Evolutionary conservation across 192 early-diverging fungal genomes (phyloP), one percentile per base, ranked within the genome.

Genomic region (Dissophora ornata): DNA sequence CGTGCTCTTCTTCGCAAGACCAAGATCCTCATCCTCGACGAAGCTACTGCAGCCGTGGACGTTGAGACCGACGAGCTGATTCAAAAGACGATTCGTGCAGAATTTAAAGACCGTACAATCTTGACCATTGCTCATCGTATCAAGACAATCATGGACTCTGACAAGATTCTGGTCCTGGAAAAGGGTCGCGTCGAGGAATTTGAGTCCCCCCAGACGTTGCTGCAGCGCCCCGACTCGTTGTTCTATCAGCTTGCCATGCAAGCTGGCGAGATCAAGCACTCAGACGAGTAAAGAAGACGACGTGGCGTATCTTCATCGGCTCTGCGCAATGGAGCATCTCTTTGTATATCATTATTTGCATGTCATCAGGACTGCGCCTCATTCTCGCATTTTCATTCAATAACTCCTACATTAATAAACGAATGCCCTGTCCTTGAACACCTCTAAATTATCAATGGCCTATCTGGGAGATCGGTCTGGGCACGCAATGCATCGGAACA

Each of bases 101-200:
- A 88, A 62, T 94, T 96, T 79, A 84, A 80, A 15, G 82, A 90
- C 36, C 86, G 87, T 15, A 97, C 97, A 0, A 81, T 97, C 44
- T 71, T 99, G 36, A 91, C 90, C 57, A 94, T 99, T 74, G 97
- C 97, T 1, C 97, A 98, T 67, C 89, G 95, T 21, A 60, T 96
- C 47, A 86, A 89, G 62, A 95, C 95, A 0, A 87, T 97, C 16
- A 91, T 92, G 57, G 92, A 91, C 62, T 96, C 94, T 51, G 94
- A 97, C 82, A 82, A 88, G 30, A 90, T 97, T 18, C 48, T 95
- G 15, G 93, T 95, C 9, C 21, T 82, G 59, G 92, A 94, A 67
- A 82, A 90, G 40, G 95, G 95, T 7, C 62, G 83, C 16, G 79
- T 80, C 6, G 70, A 55, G 36, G 79, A 80, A 50, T 80, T 63